Percentiles rank a stretch among this genome's conserved stretches.
Evolutionary conservation across 169 alveolate genomes (phyloP).

Genomic region (Fabrea salina): DNA sequence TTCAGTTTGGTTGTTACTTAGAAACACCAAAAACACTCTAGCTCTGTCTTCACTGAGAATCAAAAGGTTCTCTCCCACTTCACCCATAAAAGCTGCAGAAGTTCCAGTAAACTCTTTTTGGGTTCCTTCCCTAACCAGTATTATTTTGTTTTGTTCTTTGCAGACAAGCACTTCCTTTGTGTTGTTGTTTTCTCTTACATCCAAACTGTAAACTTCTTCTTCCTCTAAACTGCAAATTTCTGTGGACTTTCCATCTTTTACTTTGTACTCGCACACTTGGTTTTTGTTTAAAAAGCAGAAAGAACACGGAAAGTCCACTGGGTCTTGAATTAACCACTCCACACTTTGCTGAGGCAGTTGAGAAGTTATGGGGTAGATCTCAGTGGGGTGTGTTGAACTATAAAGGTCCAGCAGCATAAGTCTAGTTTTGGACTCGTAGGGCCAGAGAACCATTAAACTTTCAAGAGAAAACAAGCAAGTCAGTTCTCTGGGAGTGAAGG

Average conservation of each 20-base stretch:
- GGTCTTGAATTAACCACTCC: not conserved
- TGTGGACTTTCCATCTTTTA: not conserved
- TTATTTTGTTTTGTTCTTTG: not conserved
- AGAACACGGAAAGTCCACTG: constrained; percentile 1
- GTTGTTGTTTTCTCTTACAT: not conserved
- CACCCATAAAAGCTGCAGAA: not conserved
- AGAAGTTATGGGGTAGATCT: not conserved
- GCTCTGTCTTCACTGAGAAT: constrained; percentile 6
- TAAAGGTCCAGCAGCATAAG: not conserved
- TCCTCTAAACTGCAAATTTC: not conserved
- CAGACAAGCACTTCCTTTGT: not conserved
- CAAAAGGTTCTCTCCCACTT: not conserved
- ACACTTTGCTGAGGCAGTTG: not conserved
- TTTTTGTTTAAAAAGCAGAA: constrained; percentile 11
- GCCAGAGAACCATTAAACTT: not conserved
- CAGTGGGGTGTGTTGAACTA: not conserved
- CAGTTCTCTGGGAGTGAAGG: not conserved
- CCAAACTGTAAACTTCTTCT: not conserved
- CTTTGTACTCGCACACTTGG: not conserved
- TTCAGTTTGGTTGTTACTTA: not conserved
- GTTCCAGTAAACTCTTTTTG: not conserved
- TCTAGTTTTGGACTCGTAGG: not conserved
- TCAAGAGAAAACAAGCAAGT: not conserved
- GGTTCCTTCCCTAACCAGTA: too few relatives aligned
- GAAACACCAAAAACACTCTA: not conserved